Base-by-base conservation (phyloP, 2,329 filamentous ascomycete genomes). In the Exophiala calicioides region DNA sequence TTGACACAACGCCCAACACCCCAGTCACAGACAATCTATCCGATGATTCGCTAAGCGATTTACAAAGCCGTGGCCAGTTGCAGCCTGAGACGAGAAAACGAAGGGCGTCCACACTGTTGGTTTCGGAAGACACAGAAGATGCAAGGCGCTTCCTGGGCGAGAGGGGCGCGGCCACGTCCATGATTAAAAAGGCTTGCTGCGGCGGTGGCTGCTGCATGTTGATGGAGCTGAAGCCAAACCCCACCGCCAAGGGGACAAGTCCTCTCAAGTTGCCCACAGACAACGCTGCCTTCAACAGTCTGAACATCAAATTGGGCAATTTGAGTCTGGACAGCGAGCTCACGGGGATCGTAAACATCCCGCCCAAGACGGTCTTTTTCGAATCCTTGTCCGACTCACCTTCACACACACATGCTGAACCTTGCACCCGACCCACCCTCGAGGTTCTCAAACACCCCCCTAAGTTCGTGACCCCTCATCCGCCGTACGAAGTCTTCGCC, bases 401-500 rank as follows among this genome's bases (percentile, higher is more conserved):
- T 5, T 38, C 46, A n/a, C 18, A 19, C 12, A 44, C 48, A 16
- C 33, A 47, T 19, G 45, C 40, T 15, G 43, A 44, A 21, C 44
- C 52, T 5, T 37, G 8, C 26, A 24, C 19, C 24, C 32, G 41
- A 20, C 19, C 27, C 24, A 37, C 38, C 23, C 10, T 41, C 10
- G 42, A 53, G 38, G 37, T 49, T 39, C 27, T 53, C 50, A 70
- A 70, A 44, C 85, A 91, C 63, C 91, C 93, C 13, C 93, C 93
- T 5, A 78, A 77, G 49, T 98, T 90, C 62, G 90, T 98, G 43
- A 89, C 95, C 65, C 93, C 93, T 19, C 93, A 98, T 66, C 89
- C 89, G 46, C 93, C 93, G 0, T 93, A 95, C 68, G 78, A 91
- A 57, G 90, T 97, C 51, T 95, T 87, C 68, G 86, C 90, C 1